Conservation (phyloP, 352 stramenopile genomes). For the Phytophthora hibernalis region DNA sequence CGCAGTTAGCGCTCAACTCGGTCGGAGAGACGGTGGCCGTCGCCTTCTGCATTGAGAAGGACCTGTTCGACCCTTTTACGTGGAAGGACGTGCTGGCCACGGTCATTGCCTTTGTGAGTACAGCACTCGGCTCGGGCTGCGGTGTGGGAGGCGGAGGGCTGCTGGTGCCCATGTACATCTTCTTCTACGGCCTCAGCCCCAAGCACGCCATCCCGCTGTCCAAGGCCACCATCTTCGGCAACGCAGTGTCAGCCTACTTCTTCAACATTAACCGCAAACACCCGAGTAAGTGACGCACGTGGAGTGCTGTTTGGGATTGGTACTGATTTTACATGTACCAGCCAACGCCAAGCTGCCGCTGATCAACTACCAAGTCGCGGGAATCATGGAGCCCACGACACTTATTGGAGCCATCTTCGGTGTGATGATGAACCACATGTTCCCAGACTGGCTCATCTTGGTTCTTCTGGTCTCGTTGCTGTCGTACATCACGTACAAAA, state of each 20-base stretch:
- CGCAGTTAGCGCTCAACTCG: slow-evolving; percentile 42
- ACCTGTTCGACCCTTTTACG: slow-evolving; percentile 83
- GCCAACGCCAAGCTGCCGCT: slow-evolving; percentile 90
- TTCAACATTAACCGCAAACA: slow-evolving; percentile 95
- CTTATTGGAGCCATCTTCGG: slow-evolving; percentile 82
- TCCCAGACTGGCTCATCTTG: slow-evolving; percentile 87
- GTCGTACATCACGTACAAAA: slow-evolving; percentile 82
- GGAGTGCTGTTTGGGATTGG: background rate
- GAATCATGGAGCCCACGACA: slow-evolving; percentile 98
- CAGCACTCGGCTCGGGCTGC: slow-evolving; percentile 91
- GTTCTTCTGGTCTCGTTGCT: slow-evolving; percentile 79
- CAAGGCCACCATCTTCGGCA: slow-evolving; percentile 98
- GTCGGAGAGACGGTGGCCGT: slow-evolving; percentile 41
- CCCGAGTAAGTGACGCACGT: slow-evolving; percentile 60
- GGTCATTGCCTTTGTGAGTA: slow-evolving; percentile 78
- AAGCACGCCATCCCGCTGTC: slow-evolving; percentile 98
- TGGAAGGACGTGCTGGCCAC: slow-evolving; percentile 73
- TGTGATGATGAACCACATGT: slow-evolving; percentile 85
- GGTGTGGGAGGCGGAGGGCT: slow-evolving; percentile 95
- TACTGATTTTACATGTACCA: slow-evolving; percentile 20
- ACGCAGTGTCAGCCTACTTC: slow-evolving; percentile 94
- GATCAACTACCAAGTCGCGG: slow-evolving; percentile 98
- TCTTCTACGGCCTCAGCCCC: slow-evolving; percentile 92
- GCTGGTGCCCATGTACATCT: slow-evolving; percentile 97
- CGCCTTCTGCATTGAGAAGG: slow-evolving; percentile 83